These are phyloP conservation scores for Hemileccinum impolitum DNA, from an alignment of 768 basidiomycete genomes.

Conservation along the genomic window DNA sequence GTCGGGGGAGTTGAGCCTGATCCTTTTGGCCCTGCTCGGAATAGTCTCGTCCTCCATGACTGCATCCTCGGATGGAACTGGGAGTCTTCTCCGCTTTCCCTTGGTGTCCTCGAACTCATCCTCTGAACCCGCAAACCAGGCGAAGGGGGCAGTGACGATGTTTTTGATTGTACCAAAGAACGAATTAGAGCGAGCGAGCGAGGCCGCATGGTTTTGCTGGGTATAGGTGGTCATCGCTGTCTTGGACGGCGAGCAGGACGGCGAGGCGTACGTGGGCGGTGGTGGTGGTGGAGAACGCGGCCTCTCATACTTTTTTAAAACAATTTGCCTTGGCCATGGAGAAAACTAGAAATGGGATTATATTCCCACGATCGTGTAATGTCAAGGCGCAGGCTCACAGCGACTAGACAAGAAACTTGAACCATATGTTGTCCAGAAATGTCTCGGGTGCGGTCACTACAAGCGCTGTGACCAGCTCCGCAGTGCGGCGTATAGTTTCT, in stretches of 20 bases:
- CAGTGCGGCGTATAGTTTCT: constrained; percentile 2
- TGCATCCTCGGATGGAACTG: constrained; percentile 21
- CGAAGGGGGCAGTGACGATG: constrained; percentile 60
- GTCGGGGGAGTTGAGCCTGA: constrained; percentile 51
- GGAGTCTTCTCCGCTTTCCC: constrained; percentile 54
- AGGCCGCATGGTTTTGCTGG: constrained; percentile 28
- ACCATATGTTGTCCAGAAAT: constrained; percentile 19
- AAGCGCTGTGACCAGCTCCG: neutral
- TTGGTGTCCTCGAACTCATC: constrained; percentile 48
- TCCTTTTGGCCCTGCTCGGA: constrained; percentile 44
- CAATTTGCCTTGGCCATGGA: constrained; percentile 16
- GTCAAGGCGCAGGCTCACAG: neutral
- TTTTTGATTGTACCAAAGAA: constrained; percentile 62
- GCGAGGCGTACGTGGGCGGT: constrained; percentile 15
- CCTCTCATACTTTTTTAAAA: constrained; percentile 17
- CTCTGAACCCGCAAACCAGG: constrained; percentile 49
- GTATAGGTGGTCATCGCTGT: constrained; percentile 31
- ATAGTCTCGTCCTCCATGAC: constrained; percentile 33
- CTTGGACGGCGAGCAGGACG: constrained; percentile 15
- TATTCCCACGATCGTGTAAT: constrained; percentile 6
- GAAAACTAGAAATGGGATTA: constrained; percentile 8
- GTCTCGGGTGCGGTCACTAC: constrained; percentile 1
- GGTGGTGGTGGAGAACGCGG: constrained; percentile 21
- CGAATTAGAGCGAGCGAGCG: constrained; percentile 52
- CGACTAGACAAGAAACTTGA: neutral